These are phyloP conservation scores for Rhodotorula babjevae DNA, from an alignment of 768 basidiomycete genomes.

Conservation along the genomic window DNA sequence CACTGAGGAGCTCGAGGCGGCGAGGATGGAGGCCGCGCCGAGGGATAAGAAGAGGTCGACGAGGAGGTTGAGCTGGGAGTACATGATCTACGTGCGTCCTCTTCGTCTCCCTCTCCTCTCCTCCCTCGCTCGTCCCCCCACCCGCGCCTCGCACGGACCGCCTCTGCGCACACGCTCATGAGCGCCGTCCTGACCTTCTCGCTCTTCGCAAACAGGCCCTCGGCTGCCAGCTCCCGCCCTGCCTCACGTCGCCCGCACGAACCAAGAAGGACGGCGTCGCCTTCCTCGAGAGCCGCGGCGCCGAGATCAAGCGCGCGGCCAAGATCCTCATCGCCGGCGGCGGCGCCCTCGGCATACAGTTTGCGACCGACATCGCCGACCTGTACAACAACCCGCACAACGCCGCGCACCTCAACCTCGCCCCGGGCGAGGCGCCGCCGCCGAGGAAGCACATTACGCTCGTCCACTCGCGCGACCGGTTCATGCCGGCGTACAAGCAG, in stretches of 20 bases:
- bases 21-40: not conserved
- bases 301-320: conserved; percentile 29
- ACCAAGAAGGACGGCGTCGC: conserved; percentile 36
- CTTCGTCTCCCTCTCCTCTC: too few relatives aligned
- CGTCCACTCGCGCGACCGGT: conserved; percentile 41
- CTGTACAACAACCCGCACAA: conserved; percentile 35
- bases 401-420: not conserved
- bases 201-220: conserved; percentile 41
- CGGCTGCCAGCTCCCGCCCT: conserved; percentile 41
- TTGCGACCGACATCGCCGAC: conserved; percentile 41
- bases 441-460: conserved; percentile 41
- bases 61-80: conserved; percentile 35
- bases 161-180: too few relatives aligned
- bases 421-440: conserved; percentile 2
- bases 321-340: conserved; percentile 41
- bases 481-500: conserved; percentile 41
- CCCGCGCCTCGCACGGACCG: too few relatives aligned
- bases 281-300: conserved; percentile 24
- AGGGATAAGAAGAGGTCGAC: conserved; percentile 11
- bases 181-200: too few relatives aligned
- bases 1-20: conserved; percentile 24
- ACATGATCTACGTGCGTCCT: conserved; percentile 38
- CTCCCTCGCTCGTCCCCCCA: not conserved
- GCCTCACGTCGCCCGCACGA: conserved; percentile 21
- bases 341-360: conserved; percentile 44